Base-by-base conservation (phyloP, 768 basidiomycete species). In the Serendipita indica region DNA sequence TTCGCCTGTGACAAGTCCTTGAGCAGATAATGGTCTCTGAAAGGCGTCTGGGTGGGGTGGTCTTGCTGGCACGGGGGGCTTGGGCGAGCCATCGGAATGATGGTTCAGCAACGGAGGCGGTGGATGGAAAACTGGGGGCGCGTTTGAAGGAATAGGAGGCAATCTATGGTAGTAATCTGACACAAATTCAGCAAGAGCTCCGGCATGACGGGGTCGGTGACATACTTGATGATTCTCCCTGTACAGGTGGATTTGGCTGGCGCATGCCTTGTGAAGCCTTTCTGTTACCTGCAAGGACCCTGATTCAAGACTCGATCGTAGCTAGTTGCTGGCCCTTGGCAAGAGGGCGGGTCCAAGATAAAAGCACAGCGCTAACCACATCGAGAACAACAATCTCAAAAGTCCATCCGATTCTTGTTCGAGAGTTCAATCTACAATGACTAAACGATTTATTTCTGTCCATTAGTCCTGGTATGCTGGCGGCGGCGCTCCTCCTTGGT, bases 391-490 rank as follows among this genome's bases (percentile, higher is more conserved):
- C n/a, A n/a, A n/a, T n/a, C n/a, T n/a, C n/a, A n/a, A n/a, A n/a
- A n/a, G n/a, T n/a, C n/a, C n/a, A n/a, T n/a, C n/a, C n/a, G n/a
- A n/a, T n/a, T n/a, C n/a, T n/a, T n/a, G n/a, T n/a, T n/a, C n/a
- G n/a, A n/a, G n/a, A n/a, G n/a, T n/a, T n/a, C n/a, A n/a, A n/a
- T n/a, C n/a, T n/a, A n/a, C n/a, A n/a, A n/a, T n/a, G n/a, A n/a
- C n/a, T n/a, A n/a, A n/a, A n/a, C n/a, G n/a, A n/a, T n/a, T n/a
- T n/a, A 7, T 43, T 43, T 43, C 27, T 37, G 18, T 10, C 18
- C 41, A 43, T 43, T 43, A 25, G n/a, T 54, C 49, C 25, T 54
- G 49, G 49, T 54, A 54, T 5, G 49, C 49, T 10, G 49, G 49
- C 22, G 43, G 43, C 10, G 49, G 25, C 7, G 49, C 49, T 7